Percentiles rank a stretch among this genome's conserved stretches.
These are phyloP conservation scores for Spergularia azorica DNA, from an alignment of 179 eudicot species.

Conservation along the genomic window DNA sequence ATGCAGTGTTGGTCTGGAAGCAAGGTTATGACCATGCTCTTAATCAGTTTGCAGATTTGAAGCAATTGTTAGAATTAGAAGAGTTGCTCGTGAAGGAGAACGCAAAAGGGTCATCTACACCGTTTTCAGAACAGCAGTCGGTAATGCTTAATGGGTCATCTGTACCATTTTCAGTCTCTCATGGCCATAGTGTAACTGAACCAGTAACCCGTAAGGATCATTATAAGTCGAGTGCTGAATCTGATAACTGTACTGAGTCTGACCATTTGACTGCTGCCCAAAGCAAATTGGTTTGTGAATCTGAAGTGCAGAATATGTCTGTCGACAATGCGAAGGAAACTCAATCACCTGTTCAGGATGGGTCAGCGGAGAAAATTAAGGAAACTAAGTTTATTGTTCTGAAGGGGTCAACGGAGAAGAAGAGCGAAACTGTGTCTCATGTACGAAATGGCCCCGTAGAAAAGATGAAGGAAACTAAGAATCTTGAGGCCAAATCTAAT, in stretches of 20 bases:
- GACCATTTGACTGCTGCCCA: constrained; percentile 39
- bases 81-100: constrained; percentile 62
- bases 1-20: constrained; percentile 80
- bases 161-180: constrained; percentile 38
- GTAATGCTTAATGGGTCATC: constrained; percentile 41
- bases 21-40: constrained; percentile 84
- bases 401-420: constrained; percentile 37
- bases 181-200: constrained; percentile 37
- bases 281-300: constrained; percentile 33
- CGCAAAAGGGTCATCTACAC: constrained; percentile 29
- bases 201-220: constrained; percentile 43
- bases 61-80: constrained; percentile 86
- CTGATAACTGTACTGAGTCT: constrained; percentile 40
- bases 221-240: constrained; percentile 35
- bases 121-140: constrained; percentile 38
- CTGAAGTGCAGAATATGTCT: constrained; percentile 33
- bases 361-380: constrained; percentile 35
- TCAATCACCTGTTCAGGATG: constrained; percentile 30
- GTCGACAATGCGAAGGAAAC: constrained; percentile 39
- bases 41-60: constrained; percentile 73
- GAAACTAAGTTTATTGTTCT: constrained; percentile 34
- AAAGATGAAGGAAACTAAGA: constrained; percentile 39
- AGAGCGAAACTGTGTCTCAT: constrained; percentile 31
- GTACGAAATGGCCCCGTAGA: constrained; percentile 39
- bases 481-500: constrained; percentile 36